These are phyloP conservation scores for Paraphoma chrysanthemicola DNA, from an alignment of 2,329 filamentous ascomycete genomes.

Conservation along the genomic window DNA sequence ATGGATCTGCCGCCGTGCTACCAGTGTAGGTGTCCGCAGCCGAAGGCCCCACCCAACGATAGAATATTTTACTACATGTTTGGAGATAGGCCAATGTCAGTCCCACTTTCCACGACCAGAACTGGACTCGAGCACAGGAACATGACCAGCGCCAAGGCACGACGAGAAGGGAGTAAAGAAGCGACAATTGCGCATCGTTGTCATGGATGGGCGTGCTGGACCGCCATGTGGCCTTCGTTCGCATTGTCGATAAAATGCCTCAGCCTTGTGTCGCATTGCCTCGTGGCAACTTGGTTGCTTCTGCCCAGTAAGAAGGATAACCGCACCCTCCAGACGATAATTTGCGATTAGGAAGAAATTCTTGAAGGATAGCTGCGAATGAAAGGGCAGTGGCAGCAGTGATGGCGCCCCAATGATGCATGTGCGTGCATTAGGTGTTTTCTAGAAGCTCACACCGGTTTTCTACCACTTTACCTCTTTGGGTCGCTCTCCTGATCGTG, in stretches of 20 bases:
- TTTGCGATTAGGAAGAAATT: not conserved
- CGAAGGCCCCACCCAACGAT: conserved; percentile 1
- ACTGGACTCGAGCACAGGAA: not conserved
- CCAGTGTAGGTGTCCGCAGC: conserved; percentile 2
- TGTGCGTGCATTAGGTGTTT: conserved; percentile 1
- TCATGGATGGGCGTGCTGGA: not conserved
- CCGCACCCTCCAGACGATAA: not conserved
- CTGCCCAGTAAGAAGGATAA: not conserved
- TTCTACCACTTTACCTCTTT: conserved; percentile 7
- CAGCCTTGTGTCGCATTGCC: conserved; percentile 5
- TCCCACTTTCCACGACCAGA: not conserved
- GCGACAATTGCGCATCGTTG: not conserved
- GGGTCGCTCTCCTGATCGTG: not conserved
- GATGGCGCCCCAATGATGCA: conserved; percentile 1
- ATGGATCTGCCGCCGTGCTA: conserved; percentile 3
- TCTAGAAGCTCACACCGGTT: conserved; percentile 15
- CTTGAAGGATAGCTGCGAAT: conserved; percentile 7
- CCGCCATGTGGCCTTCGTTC: not conserved
- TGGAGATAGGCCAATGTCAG: conserved; percentile 1
- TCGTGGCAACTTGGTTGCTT: not conserved
- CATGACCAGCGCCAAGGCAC: too few relatives aligned
- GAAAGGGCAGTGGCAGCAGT: conserved; percentile 1
- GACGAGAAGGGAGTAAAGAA: not conserved
- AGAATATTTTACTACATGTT: not conserved
- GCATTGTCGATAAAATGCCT: conserved; percentile 5